Base-by-base conservation (phyloP, 257 asterid species). In the Solanum paucissectum region DNA sequence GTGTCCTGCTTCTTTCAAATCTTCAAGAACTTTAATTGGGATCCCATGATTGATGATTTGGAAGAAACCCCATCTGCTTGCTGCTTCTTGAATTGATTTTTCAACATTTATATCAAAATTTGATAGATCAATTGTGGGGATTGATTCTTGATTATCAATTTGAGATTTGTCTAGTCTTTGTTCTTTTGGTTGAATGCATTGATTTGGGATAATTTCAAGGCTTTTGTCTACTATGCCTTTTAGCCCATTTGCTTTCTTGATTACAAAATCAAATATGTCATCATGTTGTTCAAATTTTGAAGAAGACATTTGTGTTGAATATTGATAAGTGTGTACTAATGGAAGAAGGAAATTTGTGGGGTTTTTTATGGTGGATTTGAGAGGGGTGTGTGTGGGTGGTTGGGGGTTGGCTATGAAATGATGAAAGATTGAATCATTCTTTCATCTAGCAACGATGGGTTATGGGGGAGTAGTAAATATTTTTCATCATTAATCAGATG, bases 1-100 rank as follows among this genome's bases (percentile, higher is more conserved):
- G 40, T 84, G 90, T 18, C 87, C 89, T 42, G 95, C 94, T 42
- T 75, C 89, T 66, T 87, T 91, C 76, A 89, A 90, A 52, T 87
- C 75, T 14, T 92, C 94, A 71, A 93, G 91, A 87, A 94, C 92
- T 12, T 92, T 86, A 58, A 68, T 12, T 29, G 96, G 93, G 72
- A 94, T 89, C 0, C 96, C 93, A 66, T 92, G 95, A 90, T 91
- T 92, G 87, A 90, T 83, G 55, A 94, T 92, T 81, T 92, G 96
- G 32, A 92, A 92, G 92, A 94, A 94, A 85, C 95, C 94, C 93
- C 90, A 90, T 0, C 87, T 88, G 21, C 89, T 72, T 11, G 96
- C 93, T 13, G 96, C 95, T 37, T 88, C 92, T 64, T 91, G 90
- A 88, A 94, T 92, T 13, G 88, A 84, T 72, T 55, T 86, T 7